Evolutionary conservation across 306 rosid genomes (phyloP).

Genomic region (Sphenostylis stenocarpa): DNA sequence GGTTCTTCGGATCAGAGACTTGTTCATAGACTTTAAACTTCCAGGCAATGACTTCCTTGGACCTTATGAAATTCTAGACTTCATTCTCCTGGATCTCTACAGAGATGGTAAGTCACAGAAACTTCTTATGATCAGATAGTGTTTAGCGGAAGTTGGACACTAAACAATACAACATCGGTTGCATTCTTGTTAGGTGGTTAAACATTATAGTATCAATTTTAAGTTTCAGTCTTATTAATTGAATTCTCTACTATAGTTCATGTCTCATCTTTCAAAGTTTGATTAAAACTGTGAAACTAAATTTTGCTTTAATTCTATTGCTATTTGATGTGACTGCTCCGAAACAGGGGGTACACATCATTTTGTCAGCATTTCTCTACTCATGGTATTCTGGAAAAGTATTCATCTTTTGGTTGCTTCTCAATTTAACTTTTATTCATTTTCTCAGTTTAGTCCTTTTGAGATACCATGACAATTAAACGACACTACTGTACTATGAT

Average conservation of each 20-base stretch:
- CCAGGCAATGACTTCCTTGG: slow-evolving; percentile 56
- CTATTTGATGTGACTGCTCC: neutral
- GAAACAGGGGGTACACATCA: neutral
- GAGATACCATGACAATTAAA: neutral
- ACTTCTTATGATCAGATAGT: slow-evolving; percentile 6
- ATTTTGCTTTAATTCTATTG: neutral
- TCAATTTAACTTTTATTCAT: neutral
- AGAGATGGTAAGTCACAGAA: slow-evolving; percentile 56
- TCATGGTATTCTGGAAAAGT: neutral
- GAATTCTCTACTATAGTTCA: neutral
- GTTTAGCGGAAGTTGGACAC: neutral
- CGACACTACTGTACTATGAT: neutral
- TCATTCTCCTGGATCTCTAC: slow-evolving; percentile 52
- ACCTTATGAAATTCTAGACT: slow-evolving; percentile 70
- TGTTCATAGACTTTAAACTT: slow-evolving; percentile 62
- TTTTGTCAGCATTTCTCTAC: neutral
- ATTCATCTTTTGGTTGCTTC: neutral
- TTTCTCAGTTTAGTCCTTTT: neutral
- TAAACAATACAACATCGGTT: neutral
- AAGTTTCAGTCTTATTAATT: neutral
- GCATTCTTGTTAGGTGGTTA: neutral
- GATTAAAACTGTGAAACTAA: too few relatives aligned
- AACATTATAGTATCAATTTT: neutral
- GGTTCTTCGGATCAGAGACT: slow-evolving; percentile 49
- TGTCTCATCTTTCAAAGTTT: neutral